Conservation (phyloP, 805 yeast species). For the Ogataea parapolymorpha region DNA sequence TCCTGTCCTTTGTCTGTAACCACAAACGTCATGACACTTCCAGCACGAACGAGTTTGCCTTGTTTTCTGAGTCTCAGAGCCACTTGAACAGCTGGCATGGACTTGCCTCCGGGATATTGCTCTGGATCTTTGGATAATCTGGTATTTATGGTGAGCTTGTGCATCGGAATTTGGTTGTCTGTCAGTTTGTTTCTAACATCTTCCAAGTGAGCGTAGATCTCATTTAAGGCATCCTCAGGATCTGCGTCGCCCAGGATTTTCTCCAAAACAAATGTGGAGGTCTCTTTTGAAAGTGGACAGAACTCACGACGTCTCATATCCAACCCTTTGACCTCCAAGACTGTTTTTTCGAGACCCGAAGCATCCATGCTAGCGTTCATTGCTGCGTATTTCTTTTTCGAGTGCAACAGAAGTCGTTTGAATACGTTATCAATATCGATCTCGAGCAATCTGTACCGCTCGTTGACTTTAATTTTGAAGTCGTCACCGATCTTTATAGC, state of each 20-base stretch:
- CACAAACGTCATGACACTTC: conserved; percentile 84
- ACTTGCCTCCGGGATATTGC: conserved; percentile 75
- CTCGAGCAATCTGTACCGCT: conserved; percentile 80
- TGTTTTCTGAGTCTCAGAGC: conserved; percentile 77
- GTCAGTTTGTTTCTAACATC: conserved; percentile 55
- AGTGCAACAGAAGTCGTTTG: conserved; percentile 76
- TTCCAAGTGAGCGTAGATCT: conserved; percentile 70
- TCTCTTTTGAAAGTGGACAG: conserved; percentile 88
- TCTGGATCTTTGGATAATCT: conserved; percentile 84
- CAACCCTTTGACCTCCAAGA: conserved; percentile 88
- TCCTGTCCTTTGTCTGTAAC: conserved; percentile 49
- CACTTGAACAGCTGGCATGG: conserved; percentile 85
- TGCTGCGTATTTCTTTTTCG: conserved; percentile 98
- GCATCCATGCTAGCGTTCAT: conserved; percentile 49
- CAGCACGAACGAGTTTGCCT: conserved; percentile 85
- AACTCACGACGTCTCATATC: conserved; percentile 97
- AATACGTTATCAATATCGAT: conserved; percentile 95
- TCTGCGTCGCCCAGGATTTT: conserved; percentile 70
- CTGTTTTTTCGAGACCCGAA: conserved; percentile 53
- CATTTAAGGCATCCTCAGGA: conserved; percentile 69
- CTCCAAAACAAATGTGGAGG: conserved; percentile 70
- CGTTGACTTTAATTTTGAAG: conserved; percentile 83
- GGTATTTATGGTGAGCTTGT: conserved; percentile 78
- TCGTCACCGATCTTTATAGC: conserved; percentile 81
- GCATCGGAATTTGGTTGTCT: conserved; percentile 57